Evolutionary conservation across 2,329 filamentous ascomycete species (phyloP).

Genomic region (Keithomyces neogunnii): DNA sequence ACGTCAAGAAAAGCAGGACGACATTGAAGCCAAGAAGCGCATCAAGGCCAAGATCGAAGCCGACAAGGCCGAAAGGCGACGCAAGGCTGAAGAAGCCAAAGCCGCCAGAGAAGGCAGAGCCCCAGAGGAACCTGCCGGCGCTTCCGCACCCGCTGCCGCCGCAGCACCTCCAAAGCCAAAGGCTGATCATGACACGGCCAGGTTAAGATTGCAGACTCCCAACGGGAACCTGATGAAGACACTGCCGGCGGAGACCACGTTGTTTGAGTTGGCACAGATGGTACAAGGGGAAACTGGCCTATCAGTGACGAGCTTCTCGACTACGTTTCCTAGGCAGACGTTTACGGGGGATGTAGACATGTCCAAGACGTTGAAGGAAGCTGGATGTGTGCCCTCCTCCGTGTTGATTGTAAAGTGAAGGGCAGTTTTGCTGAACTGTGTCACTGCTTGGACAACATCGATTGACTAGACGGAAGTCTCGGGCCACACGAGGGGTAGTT

Average conservation of each 20-base stretch:
- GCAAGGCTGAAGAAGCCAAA: conserved; percentile 79
- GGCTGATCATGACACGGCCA: conserved; percentile 68
- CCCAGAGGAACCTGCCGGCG: conserved; percentile 28
- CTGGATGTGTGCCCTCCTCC: conserved; percentile 83
- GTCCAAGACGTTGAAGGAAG: conserved; percentile 85
- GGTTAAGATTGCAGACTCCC: conserved; percentile 71
- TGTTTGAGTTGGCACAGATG: conserved; percentile 83
- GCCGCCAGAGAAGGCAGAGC: conserved; percentile 72
- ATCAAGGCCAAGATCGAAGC: conserved; percentile 92
- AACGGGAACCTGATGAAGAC: conserved; percentile 76
- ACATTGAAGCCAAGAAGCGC: conserved; percentile 75
- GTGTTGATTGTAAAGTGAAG: conserved; percentile 64
- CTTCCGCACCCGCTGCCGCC: conserved; percentile 27
- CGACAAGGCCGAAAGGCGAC: conserved; percentile 81
- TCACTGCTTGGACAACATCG: too few relatives aligned
- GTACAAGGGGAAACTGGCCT: conserved; percentile 63
- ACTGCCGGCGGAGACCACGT: conserved; percentile 77
- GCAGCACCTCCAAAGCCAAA: conserved; percentile 52
- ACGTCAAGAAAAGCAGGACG: conserved; percentile 77
- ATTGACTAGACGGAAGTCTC: too few relatives aligned
- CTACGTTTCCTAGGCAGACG: conserved; percentile 79
- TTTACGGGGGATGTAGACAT: conserved; percentile 66
- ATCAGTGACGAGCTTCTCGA: conserved; percentile 67
- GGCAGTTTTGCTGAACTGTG: neutral
- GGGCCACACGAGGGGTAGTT: too few relatives aligned